phyloP scores from a whole-genome alignment of 805 yeast genomes.

The Saccharomyces jurei region DNA sequence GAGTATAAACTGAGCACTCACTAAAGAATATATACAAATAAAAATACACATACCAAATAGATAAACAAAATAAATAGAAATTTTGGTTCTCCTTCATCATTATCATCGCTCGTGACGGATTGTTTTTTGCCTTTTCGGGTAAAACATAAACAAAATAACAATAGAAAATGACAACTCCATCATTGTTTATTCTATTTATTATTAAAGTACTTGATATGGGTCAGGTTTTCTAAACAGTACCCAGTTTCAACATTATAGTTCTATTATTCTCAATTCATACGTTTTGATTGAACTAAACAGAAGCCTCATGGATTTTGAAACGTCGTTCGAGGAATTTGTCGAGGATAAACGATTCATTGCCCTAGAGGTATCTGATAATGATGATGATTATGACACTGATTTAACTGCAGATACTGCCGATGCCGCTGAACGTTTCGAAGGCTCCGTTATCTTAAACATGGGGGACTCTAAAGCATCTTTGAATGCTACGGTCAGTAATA shows the following conservation, averaged over 20 bases:
- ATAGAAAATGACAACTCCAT: background rate
- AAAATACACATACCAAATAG: slow-evolving; percentile 3
- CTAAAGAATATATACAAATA: background rate
- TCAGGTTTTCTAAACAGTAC: slow-evolving; percentile 19
- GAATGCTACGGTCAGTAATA: background rate
- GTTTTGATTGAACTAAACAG: background rate
- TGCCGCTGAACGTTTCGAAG: background rate
- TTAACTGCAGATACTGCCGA: background rate
- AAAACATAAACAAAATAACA: background rate
- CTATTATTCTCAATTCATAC: background rate
- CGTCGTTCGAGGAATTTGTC: slow-evolving; percentile 22
- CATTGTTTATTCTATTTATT: slow-evolving; percentile 7
- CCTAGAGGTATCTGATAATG: slow-evolving; percentile 27
- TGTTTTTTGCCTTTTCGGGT: background rate
- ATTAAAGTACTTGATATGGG: slow-evolving; percentile 28
- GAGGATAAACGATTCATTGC: slow-evolving; percentile 26
- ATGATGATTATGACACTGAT: slow-evolving; percentile 17
- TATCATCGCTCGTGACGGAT: background rate
- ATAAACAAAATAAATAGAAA: slow-evolving; percentile 4
- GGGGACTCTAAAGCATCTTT: background rate
- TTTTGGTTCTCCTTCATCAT: background rate
- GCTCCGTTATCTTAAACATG: background rate
- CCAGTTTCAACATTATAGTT: background rate
- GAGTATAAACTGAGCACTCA: slow-evolving; percentile 20
- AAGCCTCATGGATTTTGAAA: slow-evolving; percentile 16